Evolutionary conservation across 2,329 filamentous ascomycete species (phyloP).

Genomic region (Aureobasidium zeae): DNA sequence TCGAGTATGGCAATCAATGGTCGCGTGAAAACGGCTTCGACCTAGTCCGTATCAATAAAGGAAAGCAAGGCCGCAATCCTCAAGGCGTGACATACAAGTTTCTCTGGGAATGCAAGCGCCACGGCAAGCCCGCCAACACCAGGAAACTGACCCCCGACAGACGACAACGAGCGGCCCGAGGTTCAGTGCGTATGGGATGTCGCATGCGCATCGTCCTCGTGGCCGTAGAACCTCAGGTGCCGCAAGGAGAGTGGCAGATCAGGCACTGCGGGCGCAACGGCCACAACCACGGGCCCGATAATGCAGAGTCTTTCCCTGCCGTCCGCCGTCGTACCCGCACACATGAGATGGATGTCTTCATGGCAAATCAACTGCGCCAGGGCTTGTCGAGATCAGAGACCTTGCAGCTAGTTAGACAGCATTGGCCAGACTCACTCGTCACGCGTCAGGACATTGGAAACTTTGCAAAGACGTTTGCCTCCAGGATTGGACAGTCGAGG

Average conservation of each 20-base stretch:
- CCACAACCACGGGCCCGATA: conserved; percentile 11
- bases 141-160: conserved; percentile 8
- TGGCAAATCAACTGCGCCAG: conserved; percentile 10
- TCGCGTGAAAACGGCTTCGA: conserved; percentile 13
- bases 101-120: conserved; percentile 14
- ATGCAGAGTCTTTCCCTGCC: conserved; percentile 5
- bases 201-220: conserved; percentile 13
- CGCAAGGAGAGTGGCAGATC: conserved; percentile 14
- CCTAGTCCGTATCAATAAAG: conserved; percentile 14
- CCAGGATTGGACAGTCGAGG: neutral
- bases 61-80: conserved; percentile 13
- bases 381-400: conserved; percentile 9
- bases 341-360: conserved; percentile 14
- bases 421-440: conserved; percentile 8
- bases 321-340: conserved; percentile 13
- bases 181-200: conserved; percentile 10
- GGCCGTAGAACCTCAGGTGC: conserved; percentile 5
- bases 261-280: conserved; percentile 12
- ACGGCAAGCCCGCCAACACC: conserved; percentile 13
- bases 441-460: conserved; percentile 14
- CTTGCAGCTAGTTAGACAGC: conserved; percentile 7
- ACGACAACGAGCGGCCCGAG: neutral
- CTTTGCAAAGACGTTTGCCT: conserved; percentile 14
- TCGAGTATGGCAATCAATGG: conserved; percentile 12
- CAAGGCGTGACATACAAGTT: conserved; percentile 14